Base-by-base conservation (phyloP, 1,139 yeast genomes). In the Candida neerlandica region DNA sequence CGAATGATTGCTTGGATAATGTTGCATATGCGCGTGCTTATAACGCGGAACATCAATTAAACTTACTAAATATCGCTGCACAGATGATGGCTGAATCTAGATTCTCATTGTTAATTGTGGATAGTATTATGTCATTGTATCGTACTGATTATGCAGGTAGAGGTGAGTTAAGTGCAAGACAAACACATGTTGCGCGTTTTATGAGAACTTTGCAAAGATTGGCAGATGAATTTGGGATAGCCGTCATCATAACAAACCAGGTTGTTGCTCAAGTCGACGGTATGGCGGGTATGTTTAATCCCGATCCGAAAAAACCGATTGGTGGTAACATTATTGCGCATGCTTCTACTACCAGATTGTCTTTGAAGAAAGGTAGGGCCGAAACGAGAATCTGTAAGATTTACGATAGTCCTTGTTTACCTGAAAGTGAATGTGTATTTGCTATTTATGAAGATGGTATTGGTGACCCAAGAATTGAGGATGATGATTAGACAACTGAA, bases 201-300 rank as follows among this genome's bases (percentile, higher is more conserved):
- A 85, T 95, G 92, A 80, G 98, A 59, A 86, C 89, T 40, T 78
- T 94, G 54, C 98, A 94, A 67, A 74, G 97, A 59, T 79, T 94
- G 49, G 99, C 99, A 0, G 99, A 94, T 69, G 98, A 94, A 71
- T 94, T 89, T 70, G 99, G 99, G 41, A 91, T 95, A 51, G 99
- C 99, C 0, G 97, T 94, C 12, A 90, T 95, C n/a, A 92, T 94
- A 47, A 95, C 99, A 4, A 94, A 94, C 70, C 99, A 94, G 69
- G 99, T 94, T 29, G 97, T 91, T 6, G 97, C 99, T 2, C 97
- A 92, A 67, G 99, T 95, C 18, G 99, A 94, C 66, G 98, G 98
- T 46, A 85, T 84, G 60, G 81, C 87, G 55, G 81, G 82, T 6
- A 79, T 85, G 80, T 92, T 86, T 67, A 90, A 91, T 59, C 96